Percentiles rank a stretch among this genome's conserved stretches.
phyloP scores from a whole-genome alignment of 2,329 filamentous ascomycete species.

The Fusarium sp. region DNA sequence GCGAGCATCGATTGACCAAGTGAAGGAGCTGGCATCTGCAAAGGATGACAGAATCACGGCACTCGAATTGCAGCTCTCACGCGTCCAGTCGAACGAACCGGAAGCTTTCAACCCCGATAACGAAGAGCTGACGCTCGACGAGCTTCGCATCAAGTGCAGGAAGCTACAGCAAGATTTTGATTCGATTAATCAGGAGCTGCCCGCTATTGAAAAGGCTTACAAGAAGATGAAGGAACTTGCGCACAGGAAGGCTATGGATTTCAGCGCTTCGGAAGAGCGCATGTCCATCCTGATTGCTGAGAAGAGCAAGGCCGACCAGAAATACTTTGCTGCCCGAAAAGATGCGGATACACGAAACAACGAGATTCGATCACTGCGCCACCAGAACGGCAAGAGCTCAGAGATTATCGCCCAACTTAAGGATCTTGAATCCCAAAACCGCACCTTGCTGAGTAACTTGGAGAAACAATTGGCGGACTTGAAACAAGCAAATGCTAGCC shows the following conservation, averaged over 20 bases:
- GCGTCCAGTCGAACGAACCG: slow-evolving; percentile 70
- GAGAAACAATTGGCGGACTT: slow-evolving; percentile 92
- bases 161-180: slow-evolving; percentile 85
- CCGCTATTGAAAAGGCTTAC: slow-evolving; percentile 91
- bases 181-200: slow-evolving; percentile 88
- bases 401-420: slow-evolving; percentile 96
- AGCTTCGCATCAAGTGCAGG: slow-evolving; percentile 80
- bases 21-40: slow-evolving; percentile 84
- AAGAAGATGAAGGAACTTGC: slow-evolving; percentile 89
- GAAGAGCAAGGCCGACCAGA: slow-evolving; percentile 97
- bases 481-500: slow-evolving; percentile 81
- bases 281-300: slow-evolving; percentile 82
- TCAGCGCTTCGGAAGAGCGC: slow-evolving; percentile 82
- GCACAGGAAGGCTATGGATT: slow-evolving; percentile 88
- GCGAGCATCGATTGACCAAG: slow-evolving; percentile 76
- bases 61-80: slow-evolving; percentile 85
- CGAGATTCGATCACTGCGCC: slow-evolving; percentile 83
- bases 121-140: slow-evolving; percentile 76
- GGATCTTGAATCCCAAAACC: slow-evolving; percentile 85
- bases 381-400: slow-evolving; percentile 89
- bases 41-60: slow-evolving; percentile 85
- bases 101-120: slow-evolving; percentile 62
- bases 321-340: slow-evolving; percentile 97
- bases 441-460: slow-evolving; percentile 82
- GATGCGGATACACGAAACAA: slow-evolving; percentile 87